A percentile compares a stretch with the other conserved stretches of the same genome.
phyloP scores from a whole-genome alignment of 306 rosid genomes.

The Quercus robur region DNA sequence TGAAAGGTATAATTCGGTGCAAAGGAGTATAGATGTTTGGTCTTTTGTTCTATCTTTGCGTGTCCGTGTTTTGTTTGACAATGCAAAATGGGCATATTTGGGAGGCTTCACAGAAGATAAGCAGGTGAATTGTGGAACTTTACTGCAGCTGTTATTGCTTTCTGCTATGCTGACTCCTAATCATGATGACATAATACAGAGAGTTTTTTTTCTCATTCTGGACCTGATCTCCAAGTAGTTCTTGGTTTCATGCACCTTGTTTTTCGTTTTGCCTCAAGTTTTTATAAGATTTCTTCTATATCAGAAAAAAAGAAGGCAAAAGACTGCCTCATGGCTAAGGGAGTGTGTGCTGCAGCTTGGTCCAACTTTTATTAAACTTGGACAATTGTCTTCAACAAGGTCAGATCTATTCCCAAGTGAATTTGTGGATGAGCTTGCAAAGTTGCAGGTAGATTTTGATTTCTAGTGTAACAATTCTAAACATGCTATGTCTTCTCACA shows the following conservation, averaged over 20 bases:
- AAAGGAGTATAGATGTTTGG: conserved; percentile 91
- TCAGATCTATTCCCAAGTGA: conserved; percentile 87
- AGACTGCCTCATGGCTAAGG: conserved; percentile 85
- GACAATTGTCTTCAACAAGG: conserved; percentile 90
- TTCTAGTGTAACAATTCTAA: not conserved
- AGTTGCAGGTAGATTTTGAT: conserved; percentile 58
- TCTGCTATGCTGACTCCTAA: not conserved
- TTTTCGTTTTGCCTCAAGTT: conserved; percentile 3
- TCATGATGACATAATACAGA: not conserved
- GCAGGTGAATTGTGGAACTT: conserved; percentile 53
- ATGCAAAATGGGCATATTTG: conserved; percentile 81
- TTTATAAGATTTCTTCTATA: conserved; percentile 7
- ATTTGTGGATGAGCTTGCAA: conserved; percentile 90
- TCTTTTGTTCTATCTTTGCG: conserved; percentile 81
- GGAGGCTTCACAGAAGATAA: conserved; percentile 88
- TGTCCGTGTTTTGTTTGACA: conserved; percentile 68
- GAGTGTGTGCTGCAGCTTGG: conserved; percentile 89
- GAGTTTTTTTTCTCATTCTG: not conserved
- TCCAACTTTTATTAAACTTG: conserved; percentile 91
- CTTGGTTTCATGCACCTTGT: conserved; percentile 14
- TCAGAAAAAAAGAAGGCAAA: conserved; percentile 66
- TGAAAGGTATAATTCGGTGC: conserved; percentile 81
- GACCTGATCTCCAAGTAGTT: conserved; percentile 8
- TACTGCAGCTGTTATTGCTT: not conserved
- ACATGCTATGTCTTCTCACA: not conserved